Percentiles rank a stretch among this genome's conserved stretches.
These are phyloP conservation scores for Penicillium sclerotigenum DNA, from an alignment of 2,329 filamentous ascomycete species.

Conservation along the genomic window DNA sequence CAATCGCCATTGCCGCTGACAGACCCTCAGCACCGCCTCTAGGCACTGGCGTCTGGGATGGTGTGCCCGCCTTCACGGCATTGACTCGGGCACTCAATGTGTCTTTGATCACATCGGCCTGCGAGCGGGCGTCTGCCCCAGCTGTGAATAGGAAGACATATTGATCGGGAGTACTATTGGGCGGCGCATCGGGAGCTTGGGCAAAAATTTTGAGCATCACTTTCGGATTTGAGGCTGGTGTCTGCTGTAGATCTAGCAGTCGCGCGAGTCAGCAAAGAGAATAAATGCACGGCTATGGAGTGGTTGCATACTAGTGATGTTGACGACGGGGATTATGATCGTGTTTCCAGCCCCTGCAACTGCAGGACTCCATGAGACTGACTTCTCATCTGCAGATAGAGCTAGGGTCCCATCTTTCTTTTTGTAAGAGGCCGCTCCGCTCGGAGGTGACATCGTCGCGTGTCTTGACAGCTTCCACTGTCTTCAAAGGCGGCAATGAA, in stretches of 20 bases:
- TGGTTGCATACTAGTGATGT: conserved; percentile 71
- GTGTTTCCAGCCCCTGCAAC: conserved; percentile 59
- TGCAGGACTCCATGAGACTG: conserved; percentile 76
- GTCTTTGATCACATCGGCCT: conserved; percentile 83
- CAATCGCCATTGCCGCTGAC: conserved; percentile 73
- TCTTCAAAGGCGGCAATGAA: conserved; percentile 32
- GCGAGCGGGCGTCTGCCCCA: conserved; percentile 66
- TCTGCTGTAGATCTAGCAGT: conserved; percentile 80
- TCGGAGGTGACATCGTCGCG: conserved; percentile 48
- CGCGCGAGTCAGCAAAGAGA: conserved; percentile 6
- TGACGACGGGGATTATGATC: conserved; percentile 67
- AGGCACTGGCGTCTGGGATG: conserved; percentile 34
- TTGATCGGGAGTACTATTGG: conserved; percentile 51
- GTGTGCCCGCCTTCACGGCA: conserved; percentile 56
- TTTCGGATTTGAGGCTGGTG: conserved; percentile 79
- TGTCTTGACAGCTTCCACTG: conserved; percentile 39
- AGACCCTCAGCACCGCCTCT: conserved; percentile 42
- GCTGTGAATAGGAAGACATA: conserved; percentile 92
- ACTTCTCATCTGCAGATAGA: conserved; percentile 68
- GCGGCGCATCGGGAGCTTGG: conserved; percentile 51
- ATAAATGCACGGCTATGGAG: background rate
- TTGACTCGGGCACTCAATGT: conserved; percentile 75
- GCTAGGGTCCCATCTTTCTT: conserved; percentile 89
- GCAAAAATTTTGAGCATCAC: conserved; percentile 92
- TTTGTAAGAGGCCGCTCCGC: conserved; percentile 76